Percentiles rank a stretch among this genome's conserved stretches.
phyloP scores from a whole-genome alignment of 257 asterid species.

The Jacaranda mimosifolia region DNA sequence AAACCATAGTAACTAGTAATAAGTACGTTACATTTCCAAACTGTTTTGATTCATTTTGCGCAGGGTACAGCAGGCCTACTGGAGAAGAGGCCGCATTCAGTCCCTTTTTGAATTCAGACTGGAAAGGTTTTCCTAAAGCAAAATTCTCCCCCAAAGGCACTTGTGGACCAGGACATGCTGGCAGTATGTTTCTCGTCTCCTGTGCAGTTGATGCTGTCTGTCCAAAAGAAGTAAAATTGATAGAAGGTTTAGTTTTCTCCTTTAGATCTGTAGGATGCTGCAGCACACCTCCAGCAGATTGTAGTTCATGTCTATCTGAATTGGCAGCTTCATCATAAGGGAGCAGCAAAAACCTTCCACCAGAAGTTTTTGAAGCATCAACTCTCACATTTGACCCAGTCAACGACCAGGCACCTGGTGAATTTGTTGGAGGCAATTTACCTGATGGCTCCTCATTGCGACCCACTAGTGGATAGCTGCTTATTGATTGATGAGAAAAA shows the following conservation, averaged over 20 bases:
- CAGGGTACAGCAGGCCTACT: constrained; percentile 44
- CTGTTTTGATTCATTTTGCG: constrained; percentile 64
- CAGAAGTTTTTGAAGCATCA: constrained; percentile 43
- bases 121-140: constrained; percentile 52
- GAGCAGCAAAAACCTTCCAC: constrained; percentile 38
- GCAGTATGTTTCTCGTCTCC: constrained; percentile 45
- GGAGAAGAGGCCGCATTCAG: constrained; percentile 41
- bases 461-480: constrained; percentile 43
- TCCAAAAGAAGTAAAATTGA: constrained; percentile 49
- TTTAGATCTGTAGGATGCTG: constrained; percentile 48
- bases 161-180: constrained; percentile 49
- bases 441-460: constrained; percentile 44
- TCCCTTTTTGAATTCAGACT: constrained; percentile 51
- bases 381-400: constrained; percentile 46
- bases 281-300: constrained; percentile 45
- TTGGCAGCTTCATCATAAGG: constrained; percentile 42
- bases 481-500: constrained; percentile 48
- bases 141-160: constrained; percentile 45
- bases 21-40: constrained; percentile 68
- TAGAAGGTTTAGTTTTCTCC: constrained; percentile 51
- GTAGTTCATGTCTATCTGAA: constrained; percentile 46
- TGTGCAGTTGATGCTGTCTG: constrained; percentile 43
- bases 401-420: constrained; percentile 47
- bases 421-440: constrained; percentile 44
- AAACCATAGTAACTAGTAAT: constrained; percentile 29